Percentiles rank a stretch among this genome's conserved stretches.
These are phyloP conservation scores for Nothopassalora personata DNA, from an alignment of 2,329 filamentous ascomycete genomes.

Conservation along the genomic window DNA sequence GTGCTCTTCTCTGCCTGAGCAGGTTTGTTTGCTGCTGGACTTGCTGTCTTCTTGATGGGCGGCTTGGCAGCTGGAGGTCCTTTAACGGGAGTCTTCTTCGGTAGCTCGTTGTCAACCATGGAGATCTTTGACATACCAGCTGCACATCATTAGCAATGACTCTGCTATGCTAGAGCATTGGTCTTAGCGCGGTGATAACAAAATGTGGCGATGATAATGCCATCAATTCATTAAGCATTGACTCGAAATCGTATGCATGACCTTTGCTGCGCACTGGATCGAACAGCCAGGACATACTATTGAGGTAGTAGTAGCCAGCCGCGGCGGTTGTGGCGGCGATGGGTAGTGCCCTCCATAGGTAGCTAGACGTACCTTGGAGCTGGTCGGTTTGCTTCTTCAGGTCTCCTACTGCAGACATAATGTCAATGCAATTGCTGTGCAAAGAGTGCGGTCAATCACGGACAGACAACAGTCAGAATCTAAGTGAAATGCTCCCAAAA, in stretches of 20 bases:
- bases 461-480: not conserved
- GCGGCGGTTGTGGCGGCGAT: constrained; percentile 3
- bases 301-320: constrained; percentile 8
- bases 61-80: constrained; percentile 13
- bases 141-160: constrained; percentile 9
- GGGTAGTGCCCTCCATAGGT: constrained; percentile 5
- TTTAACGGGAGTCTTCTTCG: constrained; percentile 24
- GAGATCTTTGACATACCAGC: constrained; percentile 29
- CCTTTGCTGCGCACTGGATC: not conserved
- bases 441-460: not conserved
- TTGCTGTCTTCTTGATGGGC: constrained; percentile 13
- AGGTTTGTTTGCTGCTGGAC: constrained; percentile 14
- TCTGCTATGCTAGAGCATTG: not conserved
- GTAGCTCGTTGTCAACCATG: constrained; percentile 32
- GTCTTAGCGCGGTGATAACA: not conserved
- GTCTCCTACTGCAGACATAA: constrained; percentile 27
- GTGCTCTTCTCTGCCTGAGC: constrained; percentile 9
- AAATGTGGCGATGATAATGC: not conserved
- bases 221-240: not conserved
- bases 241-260: not conserved
- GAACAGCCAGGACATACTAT: constrained; percentile 8
- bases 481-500: not conserved
- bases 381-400: constrained; percentile 40
- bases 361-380: constrained; percentile 34
- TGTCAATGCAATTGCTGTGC: not conserved